These are phyloP conservation scores for Pistacia vera DNA, from an alignment of 345 rosid species.

Conservation along the genomic window DNA sequence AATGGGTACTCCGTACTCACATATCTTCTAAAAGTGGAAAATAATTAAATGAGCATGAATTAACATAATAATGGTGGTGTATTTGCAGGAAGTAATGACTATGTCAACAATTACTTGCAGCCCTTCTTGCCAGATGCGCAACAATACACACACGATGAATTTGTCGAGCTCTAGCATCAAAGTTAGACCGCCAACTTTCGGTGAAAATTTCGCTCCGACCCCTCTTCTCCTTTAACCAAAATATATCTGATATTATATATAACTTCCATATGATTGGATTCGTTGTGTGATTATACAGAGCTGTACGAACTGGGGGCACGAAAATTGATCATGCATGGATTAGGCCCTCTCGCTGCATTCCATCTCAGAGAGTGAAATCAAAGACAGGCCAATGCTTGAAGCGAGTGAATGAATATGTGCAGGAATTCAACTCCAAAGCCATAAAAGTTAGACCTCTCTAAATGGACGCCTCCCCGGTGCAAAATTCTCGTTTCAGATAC, in stretches of 20 bases:
- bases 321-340: constrained; percentile 66
- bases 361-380: constrained; percentile 92
- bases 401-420: constrained; percentile 68
- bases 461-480: constrained; percentile 56
- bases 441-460: constrained; percentile 36
- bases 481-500: constrained; percentile 62
- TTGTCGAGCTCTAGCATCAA: constrained; percentile 61
- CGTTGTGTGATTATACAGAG: constrained; percentile 32
- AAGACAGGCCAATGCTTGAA: constrained; percentile 63
- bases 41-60: not conserved
- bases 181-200: constrained; percentile 56
- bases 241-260: too few relatives aligned
- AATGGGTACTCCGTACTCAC: constrained; percentile 51
- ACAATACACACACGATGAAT: constrained; percentile 84
- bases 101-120: constrained; percentile 93
- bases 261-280: too few relatives aligned
- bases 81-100: constrained; percentile 89
- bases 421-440: constrained; percentile 59
- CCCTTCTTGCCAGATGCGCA: constrained; percentile 90
- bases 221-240: not conserved
- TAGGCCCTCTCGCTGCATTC: constrained; percentile 91
- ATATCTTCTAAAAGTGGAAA: not conserved
- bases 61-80: not conserved
- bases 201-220: constrained; percentile 24
- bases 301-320: constrained; percentile 70